Evolutionary conservation across 192 early-diverging fungal genomes (phyloP).

Genomic region (Rhizoclosmatium globosum): DNA sequence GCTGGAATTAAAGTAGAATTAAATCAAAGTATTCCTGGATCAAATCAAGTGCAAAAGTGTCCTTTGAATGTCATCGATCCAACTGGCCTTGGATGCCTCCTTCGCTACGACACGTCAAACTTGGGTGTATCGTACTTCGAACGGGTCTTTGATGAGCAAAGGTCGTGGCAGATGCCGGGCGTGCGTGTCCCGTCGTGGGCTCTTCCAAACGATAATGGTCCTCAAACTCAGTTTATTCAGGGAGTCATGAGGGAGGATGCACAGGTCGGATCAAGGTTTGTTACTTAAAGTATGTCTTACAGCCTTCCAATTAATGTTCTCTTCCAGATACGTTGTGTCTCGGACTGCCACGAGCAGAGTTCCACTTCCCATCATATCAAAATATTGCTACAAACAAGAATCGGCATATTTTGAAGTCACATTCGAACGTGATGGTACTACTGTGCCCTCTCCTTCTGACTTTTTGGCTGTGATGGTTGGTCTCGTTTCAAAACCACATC

Average conservation of each 20-base stretch:
- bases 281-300: too few species aligned
- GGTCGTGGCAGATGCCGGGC: neutral
- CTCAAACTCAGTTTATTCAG: too few species aligned
- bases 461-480: constrained; percentile 5
- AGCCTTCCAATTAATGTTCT: neutral
- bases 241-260: too few species aligned
- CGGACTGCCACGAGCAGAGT: neutral
- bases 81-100: neutral
- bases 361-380: neutral
- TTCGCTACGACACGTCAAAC: neutral
- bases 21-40: too few species aligned
- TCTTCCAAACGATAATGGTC: neutral
- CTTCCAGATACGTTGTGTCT: neutral
- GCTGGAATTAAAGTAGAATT: too few species aligned
- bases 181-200: neutral
- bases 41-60: too few species aligned
- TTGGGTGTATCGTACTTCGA: neutral
- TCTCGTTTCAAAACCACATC: neutral
- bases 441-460: neutral
- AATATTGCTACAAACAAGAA: neutral
- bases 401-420: constrained; percentile 1
- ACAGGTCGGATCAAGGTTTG: too few species aligned
- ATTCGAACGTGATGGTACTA: neutral
- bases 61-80: neutral
- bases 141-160: neutral